A percentile compares a stretch with the other conserved stretches of the same genome.
Evolutionary conservation across 805 yeast genomes (phyloP).

Genomic region (Cyberlindnera samutprakarnensis): DNA sequence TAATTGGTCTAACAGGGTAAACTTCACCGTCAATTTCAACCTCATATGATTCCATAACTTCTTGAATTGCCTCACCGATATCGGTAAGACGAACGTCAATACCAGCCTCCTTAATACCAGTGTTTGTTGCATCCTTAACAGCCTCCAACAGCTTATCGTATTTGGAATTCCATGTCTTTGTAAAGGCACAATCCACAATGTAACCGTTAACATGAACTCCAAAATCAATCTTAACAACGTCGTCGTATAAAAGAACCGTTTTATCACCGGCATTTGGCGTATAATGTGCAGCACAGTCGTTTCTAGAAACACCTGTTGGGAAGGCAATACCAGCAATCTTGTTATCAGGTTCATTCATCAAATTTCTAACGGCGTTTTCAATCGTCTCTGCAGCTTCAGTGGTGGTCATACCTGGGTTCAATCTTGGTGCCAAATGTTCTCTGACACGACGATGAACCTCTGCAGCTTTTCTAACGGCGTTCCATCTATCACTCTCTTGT

Average conservation of each 20-base stretch:
- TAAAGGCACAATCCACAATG: constrained; percentile 92
- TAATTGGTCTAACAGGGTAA: constrained; percentile 78
- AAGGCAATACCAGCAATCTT: constrained; percentile 87
- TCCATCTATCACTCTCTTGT: constrained; percentile 53
- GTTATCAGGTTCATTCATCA: constrained; percentile 53
- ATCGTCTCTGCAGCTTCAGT: constrained; percentile 84
- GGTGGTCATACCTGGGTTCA: constrained; percentile 90
- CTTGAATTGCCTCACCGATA: constrained; percentile 93
- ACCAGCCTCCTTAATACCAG: constrained; percentile 90
- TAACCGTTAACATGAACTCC: constrained; percentile 96
- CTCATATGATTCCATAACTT: constrained; percentile 95
- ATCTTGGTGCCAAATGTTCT: constrained; percentile 59
- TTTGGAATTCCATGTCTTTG: constrained; percentile 77
- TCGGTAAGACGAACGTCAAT: constrained; percentile 93
- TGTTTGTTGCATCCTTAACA: constrained; percentile 86
- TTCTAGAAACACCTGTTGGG: constrained; percentile 95
- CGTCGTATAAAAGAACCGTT: constrained; percentile 71
- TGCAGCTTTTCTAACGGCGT: constrained; percentile 91
- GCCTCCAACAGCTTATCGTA: constrained; percentile 79
- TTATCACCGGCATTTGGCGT: constrained; percentile 96
- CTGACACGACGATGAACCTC: constrained; percentile 93
- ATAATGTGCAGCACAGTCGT: constrained; percentile 95
- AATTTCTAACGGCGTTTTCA: constrained; percentile 75
- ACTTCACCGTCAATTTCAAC: constrained; percentile 83
- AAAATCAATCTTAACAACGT: constrained; percentile 93